Evolutionary conservation across 1,284 basidiomycete species (phyloP), one percentile per base, ranked within the genome.

Genomic region (Cryptococcus depauperatus): DNA sequence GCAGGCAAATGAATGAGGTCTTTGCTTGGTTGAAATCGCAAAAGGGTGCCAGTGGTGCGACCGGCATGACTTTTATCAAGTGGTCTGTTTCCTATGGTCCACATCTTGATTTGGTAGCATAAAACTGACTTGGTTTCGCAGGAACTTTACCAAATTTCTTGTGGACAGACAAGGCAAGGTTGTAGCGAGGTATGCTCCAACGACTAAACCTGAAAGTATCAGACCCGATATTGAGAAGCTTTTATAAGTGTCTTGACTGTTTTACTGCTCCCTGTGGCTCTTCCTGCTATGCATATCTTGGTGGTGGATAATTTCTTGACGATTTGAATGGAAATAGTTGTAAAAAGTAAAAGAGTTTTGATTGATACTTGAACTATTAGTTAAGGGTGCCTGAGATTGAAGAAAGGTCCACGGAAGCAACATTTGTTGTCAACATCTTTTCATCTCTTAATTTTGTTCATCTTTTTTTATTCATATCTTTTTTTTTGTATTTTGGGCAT

Each of bases 1-100:
- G 90, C 10, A 79, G 83, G 60, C 65, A 73, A 55, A 71, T 76
- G 57, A 89, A 87, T 70, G 77, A 85, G 60, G 85, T 89, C 7
- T 92, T 80, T 75, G 79, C 84, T 50, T 92, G 81, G 79, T 78
- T 93, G 59, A 93, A 93, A 77, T 72, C 74, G 37, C 59, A 66
- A 41, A 58, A 58, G 23, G 51, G 46, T 3, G 57, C 53, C 6
- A 52, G 50, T 23, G 66, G 65, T 18, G 35, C 65, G 6, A 58
- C 53, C 3, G 66, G 64, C 19, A 64, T 60, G 26, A 64, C 60
- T 4, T 42, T 59, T 19, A 64, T 71, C 58, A 71, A 71, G 51
- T 68, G 66, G 58, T 64, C 44, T 52, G 64, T 61, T n/a, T 23
- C 34, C 16, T 29, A 18, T 18, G 21, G 18, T 25, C 10, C 26